Evolutionary conservation across 176 grass and related monocot species (phyloP), one percentile per base, ranked within the genome.

Genomic region (Eragrostis nindensis): DNA sequence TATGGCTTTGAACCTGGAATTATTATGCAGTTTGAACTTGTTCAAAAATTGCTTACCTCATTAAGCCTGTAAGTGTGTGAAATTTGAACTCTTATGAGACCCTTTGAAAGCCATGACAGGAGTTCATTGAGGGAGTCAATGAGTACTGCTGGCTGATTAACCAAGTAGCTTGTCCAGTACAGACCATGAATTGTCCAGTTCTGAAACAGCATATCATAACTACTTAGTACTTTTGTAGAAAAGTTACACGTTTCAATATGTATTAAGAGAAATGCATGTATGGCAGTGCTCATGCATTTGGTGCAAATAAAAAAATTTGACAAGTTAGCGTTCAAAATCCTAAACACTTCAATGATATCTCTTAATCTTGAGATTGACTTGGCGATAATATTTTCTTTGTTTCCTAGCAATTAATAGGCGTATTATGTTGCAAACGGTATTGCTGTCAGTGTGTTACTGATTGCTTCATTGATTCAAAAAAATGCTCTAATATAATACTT

Each of bases 141-240:
- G 38, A 98, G 82, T 50, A 98, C 82, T 36, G 66, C 50, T 63
- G 90, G 84, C 39, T 12, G 81, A 83, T 95, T 54, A 44, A 85
- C 90, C 29, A 87, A 79, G 39, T 95, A 89, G 71, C 92, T 98
- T 63, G 92, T 90, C 90, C 92, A 95, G 68, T 46, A 54, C 57
- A 98, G 79, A 76, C 96, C 92, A 91, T 98, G 92, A 80, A 95
- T 50, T 25, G 96, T 95, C 96, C 96, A 98, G 53, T 95, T 98
- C 96, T 98, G 84, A 69, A 86, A 79, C 40, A 89, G 48, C 53
- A 94, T 24, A 81, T 3, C 24, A 55, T 22, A 39, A 82, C 50
- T 65, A 71, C 39, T 81, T 64, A 70, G 41, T 55, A 39, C 17
- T 39, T 67, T 6, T 78, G 39, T 24, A 7, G 17, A 66, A 24